Evolutionary conservation across 495 filamentous ascomycete species (phyloP).

Genomic region (Glarea lozoyensis): DNA sequence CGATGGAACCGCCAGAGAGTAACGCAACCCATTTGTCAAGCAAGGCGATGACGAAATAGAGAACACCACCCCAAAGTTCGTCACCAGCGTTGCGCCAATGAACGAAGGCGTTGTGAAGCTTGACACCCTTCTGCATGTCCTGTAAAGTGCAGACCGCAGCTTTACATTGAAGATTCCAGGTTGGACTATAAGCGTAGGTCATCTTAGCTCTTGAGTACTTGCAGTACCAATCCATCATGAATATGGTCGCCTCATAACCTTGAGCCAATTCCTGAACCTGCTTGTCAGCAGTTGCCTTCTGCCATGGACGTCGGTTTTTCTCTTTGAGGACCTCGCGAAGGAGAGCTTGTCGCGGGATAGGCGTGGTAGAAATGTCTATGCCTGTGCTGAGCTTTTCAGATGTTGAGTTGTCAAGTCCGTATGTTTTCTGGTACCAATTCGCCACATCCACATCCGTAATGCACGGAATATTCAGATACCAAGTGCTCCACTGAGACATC

Average conservation of each 20-base stretch:
- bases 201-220: conserved; percentile 38
- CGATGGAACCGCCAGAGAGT: conserved; percentile 33
- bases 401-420: conserved; percentile 32
- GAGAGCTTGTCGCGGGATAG: conserved; percentile 28
- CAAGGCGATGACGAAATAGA: conserved; percentile 52
- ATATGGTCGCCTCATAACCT: conserved; percentile 47
- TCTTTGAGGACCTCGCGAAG: not conserved
- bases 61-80: conserved; percentile 42
- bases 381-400: conserved; percentile 11
- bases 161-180: conserved; percentile 51
- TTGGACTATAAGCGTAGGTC: conserved; percentile 48
- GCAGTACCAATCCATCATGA: conserved; percentile 52
- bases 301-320: not conserved
- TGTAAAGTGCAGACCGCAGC: conserved; percentile 45
- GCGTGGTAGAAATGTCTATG: conserved; percentile 9
- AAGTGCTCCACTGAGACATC: conserved; percentile 38
- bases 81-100: conserved; percentile 50
- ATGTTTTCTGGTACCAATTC: conserved; percentile 35
- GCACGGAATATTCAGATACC: conserved; percentile 35
- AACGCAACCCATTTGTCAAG: conserved; percentile 52
- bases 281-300: conserved; percentile 23
- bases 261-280: conserved; percentile 36
- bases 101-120: conserved; percentile 52
- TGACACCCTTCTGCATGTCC: conserved; percentile 46
- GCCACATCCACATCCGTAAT: conserved; percentile 38